Conservation (phyloP, 495 filamentous ascomycete species). For the Usnea hakonensis region DNA sequence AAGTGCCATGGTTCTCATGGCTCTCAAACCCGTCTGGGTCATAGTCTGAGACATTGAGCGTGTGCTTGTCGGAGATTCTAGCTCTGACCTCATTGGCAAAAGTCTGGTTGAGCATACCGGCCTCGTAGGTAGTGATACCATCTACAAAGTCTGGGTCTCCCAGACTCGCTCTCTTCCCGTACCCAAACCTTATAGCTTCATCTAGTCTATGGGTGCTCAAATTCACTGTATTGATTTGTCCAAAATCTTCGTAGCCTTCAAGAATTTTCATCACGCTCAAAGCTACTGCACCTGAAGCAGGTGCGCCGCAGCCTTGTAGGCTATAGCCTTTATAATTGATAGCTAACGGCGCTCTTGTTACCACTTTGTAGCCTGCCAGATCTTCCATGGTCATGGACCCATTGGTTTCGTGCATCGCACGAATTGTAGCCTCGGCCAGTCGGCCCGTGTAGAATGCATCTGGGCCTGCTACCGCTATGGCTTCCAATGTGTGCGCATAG, state of each 20-base stretch:
- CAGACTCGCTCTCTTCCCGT: constrained; percentile 60
- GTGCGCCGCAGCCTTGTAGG: constrained; percentile 58
- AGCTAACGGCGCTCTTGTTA: constrained; percentile 48
- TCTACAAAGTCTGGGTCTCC: constrained; percentile 70
- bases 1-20: constrained; percentile 63
- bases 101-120: constrained; percentile 51
- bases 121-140: constrained; percentile 50
- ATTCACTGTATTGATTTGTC: constrained; percentile 38
- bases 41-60: constrained; percentile 62
- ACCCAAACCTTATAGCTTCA: constrained; percentile 82
- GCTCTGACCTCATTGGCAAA: constrained; percentile 49
- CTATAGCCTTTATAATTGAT: constrained; percentile 65
- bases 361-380: constrained; percentile 56
- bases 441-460: constrained; percentile 69
- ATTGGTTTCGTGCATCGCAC: constrained; percentile 50
- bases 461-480: constrained; percentile 59
- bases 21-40: constrained; percentile 55
- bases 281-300: constrained; percentile 63
- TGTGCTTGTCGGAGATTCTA: constrained; percentile 62
- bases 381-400: constrained; percentile 79
- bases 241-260: constrained; percentile 58
- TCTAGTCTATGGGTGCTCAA: constrained; percentile 71
- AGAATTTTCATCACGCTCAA: constrained; percentile 70
- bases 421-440: constrained; percentile 63
- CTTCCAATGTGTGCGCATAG: constrained; percentile 70